Base-by-base conservation (phyloP, 2,329 filamentous ascomycete species). In the Trichoderma guizhouense region DNA sequence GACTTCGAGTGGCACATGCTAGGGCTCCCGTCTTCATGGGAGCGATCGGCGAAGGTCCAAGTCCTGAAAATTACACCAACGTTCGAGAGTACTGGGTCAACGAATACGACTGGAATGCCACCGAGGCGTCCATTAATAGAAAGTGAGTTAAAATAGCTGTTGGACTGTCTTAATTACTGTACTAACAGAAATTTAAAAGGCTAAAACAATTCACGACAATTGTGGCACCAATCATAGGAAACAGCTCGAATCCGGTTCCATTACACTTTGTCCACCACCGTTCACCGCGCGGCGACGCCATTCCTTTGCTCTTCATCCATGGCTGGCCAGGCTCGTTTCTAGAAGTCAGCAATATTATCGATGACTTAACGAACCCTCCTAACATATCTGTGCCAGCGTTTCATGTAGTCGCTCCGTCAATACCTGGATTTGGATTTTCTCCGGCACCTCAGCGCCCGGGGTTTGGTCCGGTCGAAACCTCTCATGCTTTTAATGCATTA, bases 351-450 rank as follows among this genome's bases (percentile, higher is more conserved):
- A 68, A 68, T 14, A 30, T 68, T 9, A 30, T 68, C 8, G 18
- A 60, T 8, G 14, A 12, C 1, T n/a, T 68, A 12, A 60, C 65
- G 0, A 47, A 68, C 3, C 65, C 65, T 6, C 32, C 15, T 24
- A 36, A 68, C 39, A 24, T 6, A 12, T 68, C 65, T 7, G 15
- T 47, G 1, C 65, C 65, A 11, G 65, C 65, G 5, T 68, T 68
- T 21, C 65, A 68, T n/a, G 53, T 68, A 5, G 65, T 68, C 1
- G 65, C 65, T 11, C 65, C 65, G 11, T 58, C 53, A 11, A 43
- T 68, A 30, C 65, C 65, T 5, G 65, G 65, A 14, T 68, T 58
- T 18, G 65, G 65, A 15, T 68, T 68, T 28, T 68, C 65, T 9
- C 65, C 65, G 1, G 65, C 65, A 7, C 65, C 65, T 15, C 21